These are phyloP conservation scores for Lepidopterella palustris DNA, from an alignment of 495 filamentous ascomycete species.

Conservation along the genomic window DNA sequence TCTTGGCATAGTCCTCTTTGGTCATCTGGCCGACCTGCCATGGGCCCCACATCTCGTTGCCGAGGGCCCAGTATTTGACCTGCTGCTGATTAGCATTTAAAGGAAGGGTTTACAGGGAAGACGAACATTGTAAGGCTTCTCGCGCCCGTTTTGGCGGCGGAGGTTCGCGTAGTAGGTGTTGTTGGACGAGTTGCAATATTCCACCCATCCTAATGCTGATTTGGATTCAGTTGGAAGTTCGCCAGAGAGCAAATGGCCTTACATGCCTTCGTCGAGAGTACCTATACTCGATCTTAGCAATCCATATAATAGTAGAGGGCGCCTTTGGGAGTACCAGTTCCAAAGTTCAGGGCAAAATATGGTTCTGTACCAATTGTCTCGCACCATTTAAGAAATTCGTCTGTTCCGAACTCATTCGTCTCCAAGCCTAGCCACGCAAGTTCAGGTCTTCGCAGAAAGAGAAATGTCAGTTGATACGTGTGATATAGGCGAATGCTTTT, in stretches of 20 bases:
- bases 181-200: conserved; percentile 68
- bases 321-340: conserved; percentile 41
- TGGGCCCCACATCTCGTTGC: conserved; percentile 72
- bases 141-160: conserved; percentile 61
- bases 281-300: conserved; percentile 12
- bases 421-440: conserved; percentile 70
- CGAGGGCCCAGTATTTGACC: conserved; percentile 61
- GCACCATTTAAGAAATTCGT: conserved; percentile 80
- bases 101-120: neutral
- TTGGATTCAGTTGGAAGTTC: conserved; percentile 35
- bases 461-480: too few species aligned
- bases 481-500: too few species aligned
- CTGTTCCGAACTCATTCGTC: conserved; percentile 71
- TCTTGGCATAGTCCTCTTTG: conserved; percentile 67
- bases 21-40: conserved; percentile 73
- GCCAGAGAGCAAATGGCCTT: neutral
- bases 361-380: conserved; percentile 61
- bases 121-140: conserved; percentile 64
- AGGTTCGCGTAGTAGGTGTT: conserved; percentile 76
- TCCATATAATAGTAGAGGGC: conserved; percentile 19
- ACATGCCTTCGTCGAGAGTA: conserved; percentile 61
- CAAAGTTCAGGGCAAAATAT: conserved; percentile 70
- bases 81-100: conserved; percentile 23
- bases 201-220: conserved; percentile 60
- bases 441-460: conserved; percentile 60